These are phyloP conservation scores for Tylopilus sp. DNA, from an alignment of 1,284 basidiomycete species.

Conservation along the genomic window DNA sequence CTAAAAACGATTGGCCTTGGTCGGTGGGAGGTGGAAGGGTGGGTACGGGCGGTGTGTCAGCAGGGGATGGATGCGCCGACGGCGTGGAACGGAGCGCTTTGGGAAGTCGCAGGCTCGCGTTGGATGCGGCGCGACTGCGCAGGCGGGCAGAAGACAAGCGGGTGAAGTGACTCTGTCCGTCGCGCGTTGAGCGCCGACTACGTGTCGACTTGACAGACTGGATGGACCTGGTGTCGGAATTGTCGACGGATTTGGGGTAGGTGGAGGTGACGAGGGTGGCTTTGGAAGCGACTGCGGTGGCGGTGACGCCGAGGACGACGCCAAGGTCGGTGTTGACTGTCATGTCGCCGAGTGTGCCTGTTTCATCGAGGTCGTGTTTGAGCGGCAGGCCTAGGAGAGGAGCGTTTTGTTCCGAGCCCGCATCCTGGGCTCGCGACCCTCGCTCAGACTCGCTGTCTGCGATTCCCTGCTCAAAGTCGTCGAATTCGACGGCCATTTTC, in stretches of 20 bases:
- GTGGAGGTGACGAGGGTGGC: slow-evolving; percentile 23
- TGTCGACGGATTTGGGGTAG: slow-evolving; percentile 7
- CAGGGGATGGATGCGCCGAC: neutral
- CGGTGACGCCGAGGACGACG: slow-evolving; percentile 32
- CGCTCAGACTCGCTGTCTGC: slow-evolving; percentile 23
- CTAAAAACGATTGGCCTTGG: slow-evolving; percentile 25
- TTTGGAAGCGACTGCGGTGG: slow-evolving; percentile 30
- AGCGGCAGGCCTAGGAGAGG: neutral
- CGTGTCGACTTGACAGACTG: slow-evolving; percentile 27
- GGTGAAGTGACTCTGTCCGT: slow-evolving; percentile 13
- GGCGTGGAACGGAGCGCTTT: slow-evolving; percentile 21
- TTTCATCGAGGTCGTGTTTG: slow-evolving; percentile 38
- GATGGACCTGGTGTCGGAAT: slow-evolving; percentile 23
- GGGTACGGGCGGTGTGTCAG: slow-evolving; percentile 24
- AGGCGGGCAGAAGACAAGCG: slow-evolving; percentile 26
- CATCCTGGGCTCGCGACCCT: slow-evolving; percentile 4
- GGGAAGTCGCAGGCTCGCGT: slow-evolving; percentile 30
- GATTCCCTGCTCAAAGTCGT: slow-evolving; percentile 44
- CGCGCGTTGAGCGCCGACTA: slow-evolving; percentile 25
- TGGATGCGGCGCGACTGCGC: slow-evolving; percentile 29
- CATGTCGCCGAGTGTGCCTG: slow-evolving; percentile 25
- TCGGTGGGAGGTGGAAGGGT: slow-evolving; percentile 8
- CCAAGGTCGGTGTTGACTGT: slow-evolving; percentile 26
- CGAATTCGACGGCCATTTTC: slow-evolving; percentile 62
- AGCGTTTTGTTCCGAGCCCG: neutral